Conservation (phyloP, 2,329 filamentous ascomycete species). For the Juglanconis oblonga region DNA sequence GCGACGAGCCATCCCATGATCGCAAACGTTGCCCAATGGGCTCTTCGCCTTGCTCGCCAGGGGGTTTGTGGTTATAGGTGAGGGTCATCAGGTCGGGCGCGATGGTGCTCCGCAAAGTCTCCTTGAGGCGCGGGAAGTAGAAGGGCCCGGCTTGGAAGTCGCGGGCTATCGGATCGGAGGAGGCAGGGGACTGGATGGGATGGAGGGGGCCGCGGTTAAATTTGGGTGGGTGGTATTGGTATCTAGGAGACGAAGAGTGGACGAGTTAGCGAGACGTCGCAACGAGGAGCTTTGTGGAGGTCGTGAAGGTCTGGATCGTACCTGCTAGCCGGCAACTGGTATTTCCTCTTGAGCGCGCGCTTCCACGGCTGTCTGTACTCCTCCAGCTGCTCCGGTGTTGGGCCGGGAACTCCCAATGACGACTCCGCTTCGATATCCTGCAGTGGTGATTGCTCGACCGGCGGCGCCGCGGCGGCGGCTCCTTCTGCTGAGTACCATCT, state of each 20-base stretch:
- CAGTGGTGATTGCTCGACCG: slow-evolving; percentile 27
- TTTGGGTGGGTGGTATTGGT: slow-evolving; percentile 91
- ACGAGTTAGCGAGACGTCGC: slow-evolving; percentile 6
- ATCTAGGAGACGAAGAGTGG: slow-evolving; percentile 54
- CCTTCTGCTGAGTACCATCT: slow-evolving; percentile 48
- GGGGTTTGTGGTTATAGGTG: slow-evolving; percentile 81
- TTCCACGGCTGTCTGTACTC: slow-evolving; percentile 39
- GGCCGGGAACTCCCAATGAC: slow-evolving; percentile 41
- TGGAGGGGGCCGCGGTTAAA: slow-evolving; percentile 93
- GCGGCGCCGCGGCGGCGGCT: slow-evolving; percentile 26
- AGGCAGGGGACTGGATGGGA: slow-evolving; percentile 83
- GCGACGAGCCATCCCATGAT: slow-evolving; percentile 84
- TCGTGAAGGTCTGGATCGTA: slow-evolving; percentile 24
- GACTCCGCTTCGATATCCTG: slow-evolving; percentile 51
- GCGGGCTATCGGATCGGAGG: slow-evolving; percentile 83
- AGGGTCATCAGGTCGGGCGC: slow-evolving; percentile 85
- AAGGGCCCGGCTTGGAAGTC: slow-evolving; percentile 90
- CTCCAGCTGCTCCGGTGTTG: slow-evolving; percentile 36
- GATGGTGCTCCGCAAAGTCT: slow-evolving; percentile 86
- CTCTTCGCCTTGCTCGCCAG: slow-evolving; percentile 61
- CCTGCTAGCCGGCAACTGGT: slow-evolving; percentile 46
- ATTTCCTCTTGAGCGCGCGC: slow-evolving; percentile 32
- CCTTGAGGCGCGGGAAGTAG: slow-evolving; percentile 78
- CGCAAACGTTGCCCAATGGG: slow-evolving; percentile 64
- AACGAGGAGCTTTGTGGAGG: neutral